Base-by-base conservation (phyloP, 164 flowering plant genomes). In the Chimonanthus salicifolius region DNA sequence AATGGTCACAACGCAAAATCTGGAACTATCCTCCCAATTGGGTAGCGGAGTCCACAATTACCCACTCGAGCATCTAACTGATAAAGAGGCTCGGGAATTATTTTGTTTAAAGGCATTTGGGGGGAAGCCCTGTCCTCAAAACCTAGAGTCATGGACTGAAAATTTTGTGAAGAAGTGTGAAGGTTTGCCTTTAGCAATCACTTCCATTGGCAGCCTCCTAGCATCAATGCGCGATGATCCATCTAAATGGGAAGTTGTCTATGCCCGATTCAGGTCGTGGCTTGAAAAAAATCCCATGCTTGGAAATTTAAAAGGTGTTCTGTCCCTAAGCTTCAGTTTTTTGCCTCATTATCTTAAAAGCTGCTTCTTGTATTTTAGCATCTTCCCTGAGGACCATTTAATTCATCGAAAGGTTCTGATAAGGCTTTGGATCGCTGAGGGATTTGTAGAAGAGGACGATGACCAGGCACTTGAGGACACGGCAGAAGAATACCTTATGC, bases 1-100 rank as follows among this genome's bases (percentile, higher is more conserved):
- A 43, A 44, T 83, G 7, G 33, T 85, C n/a, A 85, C 87, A 11
- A 83, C 84, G 2, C 71, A 85, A 54, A 66, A 67, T 48, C 73
- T 74, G 20, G 71, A 81, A 16, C 77, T 89, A 13, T 83, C 88
- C 46, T 21, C 78, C 20, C 71, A 78, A 13, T 47, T 78, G 2
- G 88, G 82, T 20, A 69, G 60, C 7, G 76, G 71, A n/a, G 13
- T 48, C 46, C n/a, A 11, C 33, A 33, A 48, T 71, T 10, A 49
- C 10, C 7, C 70, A 50, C 63, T 71, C 3, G 7, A 65, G 44
- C 70, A 33, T 45, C 65, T 70, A n/a, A 3, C 44, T 11, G n/a
- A 15, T 3, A 58, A 75, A 0, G 77, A 83, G 20, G 71, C 84
- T 8, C 81, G 83, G 85, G 69, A 74, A 21, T 65, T 86, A 7